These are phyloP conservation scores for Ganoderma multipileum DNA, from an alignment of 1,284 basidiomycete species.

Conservation along the genomic window DNA sequence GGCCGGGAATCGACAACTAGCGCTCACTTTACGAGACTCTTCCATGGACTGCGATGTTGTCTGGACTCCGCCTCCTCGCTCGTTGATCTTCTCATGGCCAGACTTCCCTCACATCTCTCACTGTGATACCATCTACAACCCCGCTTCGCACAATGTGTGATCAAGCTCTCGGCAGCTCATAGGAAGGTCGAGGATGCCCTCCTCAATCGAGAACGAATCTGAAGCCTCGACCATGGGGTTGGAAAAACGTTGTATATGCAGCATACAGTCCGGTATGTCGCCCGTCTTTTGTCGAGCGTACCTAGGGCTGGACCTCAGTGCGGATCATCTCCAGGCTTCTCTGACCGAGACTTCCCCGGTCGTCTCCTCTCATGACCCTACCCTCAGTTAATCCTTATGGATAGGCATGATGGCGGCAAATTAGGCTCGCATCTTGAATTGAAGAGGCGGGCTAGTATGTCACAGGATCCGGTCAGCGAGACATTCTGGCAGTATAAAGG, in stretches of 20 bases:
- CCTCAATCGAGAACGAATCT: background rate
- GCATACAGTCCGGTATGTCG: background rate
- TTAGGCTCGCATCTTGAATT: background rate
- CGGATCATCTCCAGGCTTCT: background rate
- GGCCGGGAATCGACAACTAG: background rate
- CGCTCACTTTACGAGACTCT: background rate
- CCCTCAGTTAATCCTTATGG: background rate
- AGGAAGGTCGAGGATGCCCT: background rate
- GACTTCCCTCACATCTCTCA: background rate
- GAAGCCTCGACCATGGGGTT: background rate
- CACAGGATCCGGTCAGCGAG: constrained; percentile 1
- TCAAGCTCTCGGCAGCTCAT: background rate
- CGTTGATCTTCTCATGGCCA: background rate
- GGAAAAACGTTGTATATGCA: background rate
- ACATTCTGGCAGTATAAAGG: background rate
- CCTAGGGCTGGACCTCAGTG: background rate
- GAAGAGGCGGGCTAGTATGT: background rate
- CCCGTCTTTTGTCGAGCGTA: background rate
- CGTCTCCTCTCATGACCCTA: constrained; percentile 12
- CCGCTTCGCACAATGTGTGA: background rate
- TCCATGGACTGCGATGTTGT: background rate
- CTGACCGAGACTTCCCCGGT: constrained; percentile 11
- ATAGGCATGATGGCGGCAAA: background rate
- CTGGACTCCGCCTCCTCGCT: background rate
- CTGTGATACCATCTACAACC: background rate